Evolutionary conservation across 2,329 filamentous ascomycete genomes (phyloP), one percentile per base, ranked within the genome.

Genomic region (Ceratocystis cubensis): DNA sequence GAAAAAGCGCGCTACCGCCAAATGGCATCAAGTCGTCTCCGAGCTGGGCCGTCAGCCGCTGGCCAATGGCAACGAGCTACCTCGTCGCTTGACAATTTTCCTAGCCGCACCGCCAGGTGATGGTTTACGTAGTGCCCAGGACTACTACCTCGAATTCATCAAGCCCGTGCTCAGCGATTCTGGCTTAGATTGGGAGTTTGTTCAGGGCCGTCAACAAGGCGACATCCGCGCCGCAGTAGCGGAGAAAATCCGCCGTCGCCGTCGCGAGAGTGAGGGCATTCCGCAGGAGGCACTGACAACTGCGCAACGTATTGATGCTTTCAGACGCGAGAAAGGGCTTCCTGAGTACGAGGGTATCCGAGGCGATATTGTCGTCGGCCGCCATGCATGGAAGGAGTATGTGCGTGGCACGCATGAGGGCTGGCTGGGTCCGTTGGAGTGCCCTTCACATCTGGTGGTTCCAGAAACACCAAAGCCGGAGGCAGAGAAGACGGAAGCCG

Each of bases 351-450:
- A 86, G 3, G 92, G 89, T 8, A 79, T 88, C 25, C 82, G 83
- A 69, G 94, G 94, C 57, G 93, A 97, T 73, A 81, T 99, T 64
- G 85, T 97, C 20, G 84, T 99, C 71, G 94, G 94, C 13, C 81
- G 93, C 66, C 89, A 96, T 74, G 87, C 93, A 8, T 99, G 94
- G 94, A 99, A 96, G 77, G 94, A 99, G 76, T 99, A 97, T 75
- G 79, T 97, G 28, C 83, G 92, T 67, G 94, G 94, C 59, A 74
- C 97, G 70, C 94, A 99, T 74, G 94, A 99, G 76, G 94, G 94
- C 66, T 99, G 94, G 93, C 78, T 99, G 28, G 93, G 94, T 0
- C 91, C 94, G 6, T 78, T 96, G 56, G 84, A 88, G 68, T 76
- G 84, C 66, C 88, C 88, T 1, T 72, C 74, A 33, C 73, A 77